Conservation (phyloP, 352 stramenopile species). For the Phytophthora capsici region DNA sequence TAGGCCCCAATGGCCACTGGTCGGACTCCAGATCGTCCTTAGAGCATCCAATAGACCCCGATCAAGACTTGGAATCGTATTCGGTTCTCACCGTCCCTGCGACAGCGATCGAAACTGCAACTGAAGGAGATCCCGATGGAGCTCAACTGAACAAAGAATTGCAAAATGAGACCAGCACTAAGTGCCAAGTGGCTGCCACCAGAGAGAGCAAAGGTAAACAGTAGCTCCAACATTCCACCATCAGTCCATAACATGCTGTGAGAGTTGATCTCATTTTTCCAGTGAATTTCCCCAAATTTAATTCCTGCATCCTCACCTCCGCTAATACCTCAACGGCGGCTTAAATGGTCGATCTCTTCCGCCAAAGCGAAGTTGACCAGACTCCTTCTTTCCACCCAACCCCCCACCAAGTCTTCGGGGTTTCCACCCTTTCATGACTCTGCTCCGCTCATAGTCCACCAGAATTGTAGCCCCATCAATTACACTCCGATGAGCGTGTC, state of each 20-base stretch:
- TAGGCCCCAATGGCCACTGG: slow-evolving; percentile 57
- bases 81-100: slow-evolving; percentile 11
- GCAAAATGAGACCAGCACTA: background rate
- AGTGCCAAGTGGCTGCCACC: background rate
- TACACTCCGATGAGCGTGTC: slow-evolving; percentile 51
- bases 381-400: slow-evolving; percentile 81
- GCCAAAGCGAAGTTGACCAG: slow-evolving; percentile 83
- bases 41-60: slow-evolving; percentile 26
- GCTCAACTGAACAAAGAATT: background rate
- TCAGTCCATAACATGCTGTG: slow-evolving; percentile 8
- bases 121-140: background rate
- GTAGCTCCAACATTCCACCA: slow-evolving; percentile 9
- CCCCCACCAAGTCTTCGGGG: slow-evolving; percentile 78
- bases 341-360: slow-evolving; percentile 79
- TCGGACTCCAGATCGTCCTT: slow-evolving; percentile 61
- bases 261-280: background rate
- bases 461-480: slow-evolving; percentile 73
- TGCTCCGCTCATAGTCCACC: slow-evolving; percentile 80
- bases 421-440: slow-evolving; percentile 86
- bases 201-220: background rate
- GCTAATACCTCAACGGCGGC: slow-evolving; percentile 32
- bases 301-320: no score
- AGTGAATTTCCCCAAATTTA: no score
- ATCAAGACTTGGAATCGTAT: slow-evolving; percentile 14
- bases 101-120: background rate